phyloP scores from a whole-genome alignment of 1,284 basidiomycete species.

The Phlebopus sp. region DNA sequence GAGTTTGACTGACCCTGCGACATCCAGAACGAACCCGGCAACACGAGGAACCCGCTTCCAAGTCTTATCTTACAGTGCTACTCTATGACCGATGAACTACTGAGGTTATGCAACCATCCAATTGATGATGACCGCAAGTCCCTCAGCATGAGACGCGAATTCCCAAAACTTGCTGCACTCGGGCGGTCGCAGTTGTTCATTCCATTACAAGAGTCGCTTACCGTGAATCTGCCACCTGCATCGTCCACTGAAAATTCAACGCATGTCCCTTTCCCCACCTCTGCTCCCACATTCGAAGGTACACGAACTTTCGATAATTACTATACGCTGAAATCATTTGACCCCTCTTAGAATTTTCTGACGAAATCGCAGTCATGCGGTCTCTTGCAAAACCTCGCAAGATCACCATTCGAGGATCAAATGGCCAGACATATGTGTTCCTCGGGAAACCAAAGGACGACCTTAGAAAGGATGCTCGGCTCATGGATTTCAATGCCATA shows the following conservation, averaged over 20 bases:
- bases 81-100: conserved; percentile 65
- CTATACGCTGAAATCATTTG: conserved; percentile 1
- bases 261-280: conserved; percentile 82
- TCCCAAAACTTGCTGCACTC: conserved; percentile 57
- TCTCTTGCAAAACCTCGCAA: conserved; percentile 94
- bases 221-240: conserved; percentile 79
- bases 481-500: conserved; percentile 99
- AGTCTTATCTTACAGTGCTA: conserved; percentile 55
- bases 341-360: conserved; percentile 58
- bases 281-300: conserved; percentile 80
- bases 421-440: conserved; percentile 88
- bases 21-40: conserved; percentile 39
- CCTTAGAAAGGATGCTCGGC: conserved; percentile 91
- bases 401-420: conserved; percentile 80
- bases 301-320: conserved; percentile 19
- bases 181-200: conserved; percentile 75
- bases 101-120: conserved; percentile 62
- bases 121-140: conserved; percentile 48
- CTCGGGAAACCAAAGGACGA: conserved; percentile 98
- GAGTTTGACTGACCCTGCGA: neutral
- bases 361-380: conserved; percentile 89
- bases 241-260: conserved; percentile 53
- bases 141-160: conserved; percentile 64
- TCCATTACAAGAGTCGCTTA: conserved; percentile 92
- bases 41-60: conserved; percentile 40